These are phyloP conservation scores for Leucaena leucocephala DNA, from an alignment of 306 rosid species.

Conservation along the genomic window DNA sequence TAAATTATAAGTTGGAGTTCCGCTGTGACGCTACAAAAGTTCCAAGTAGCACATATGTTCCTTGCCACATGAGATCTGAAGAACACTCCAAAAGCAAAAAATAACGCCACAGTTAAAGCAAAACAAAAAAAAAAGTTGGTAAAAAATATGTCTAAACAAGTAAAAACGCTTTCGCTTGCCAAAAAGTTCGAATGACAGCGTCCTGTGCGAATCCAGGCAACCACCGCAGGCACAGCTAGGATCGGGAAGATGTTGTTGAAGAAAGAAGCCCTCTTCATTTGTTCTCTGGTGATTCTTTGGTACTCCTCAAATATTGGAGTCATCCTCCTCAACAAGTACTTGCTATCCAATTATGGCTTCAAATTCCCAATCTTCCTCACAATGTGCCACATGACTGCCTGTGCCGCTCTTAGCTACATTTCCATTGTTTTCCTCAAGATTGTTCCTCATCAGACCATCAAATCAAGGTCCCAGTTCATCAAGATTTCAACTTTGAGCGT, in stretches of 20 bases:
- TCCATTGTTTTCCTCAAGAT: slow-evolving; percentile 82
- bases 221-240: slow-evolving; percentile 38
- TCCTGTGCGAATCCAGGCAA: slow-evolving; percentile 37
- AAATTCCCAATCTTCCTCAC: slow-evolving; percentile 96
- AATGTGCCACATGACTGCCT: slow-evolving; percentile 98
- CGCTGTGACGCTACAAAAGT: slow-evolving; percentile 17
- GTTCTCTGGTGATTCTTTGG: slow-evolving; percentile 73
- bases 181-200: slow-evolving; percentile 42
- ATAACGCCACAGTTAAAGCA: slow-evolving; percentile 27
- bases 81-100: slow-evolving; percentile 29
- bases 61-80: slow-evolving; percentile 46
- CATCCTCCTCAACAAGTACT: slow-evolving; percentile 84
- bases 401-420: slow-evolving; percentile 87
- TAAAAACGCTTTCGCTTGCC: slow-evolving; percentile 13
- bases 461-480: slow-evolving; percentile 79
- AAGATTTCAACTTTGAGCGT: slow-evolving; percentile 84
- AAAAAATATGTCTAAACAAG: slow-evolving; percentile 10
- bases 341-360: slow-evolving; percentile 90
- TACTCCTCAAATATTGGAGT: slow-evolving; percentile 95
- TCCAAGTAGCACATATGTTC: slow-evolving; percentile 37
- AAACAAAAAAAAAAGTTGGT: slow-evolving; percentile 24
- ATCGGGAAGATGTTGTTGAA: slow-evolving; percentile 39
- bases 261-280: slow-evolving; percentile 61
- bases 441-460: slow-evolving; percentile 82
- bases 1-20: background rate